Evolutionary conservation across 805 yeast species (phyloP).

Genomic region (Candida endomychidarum): DNA sequence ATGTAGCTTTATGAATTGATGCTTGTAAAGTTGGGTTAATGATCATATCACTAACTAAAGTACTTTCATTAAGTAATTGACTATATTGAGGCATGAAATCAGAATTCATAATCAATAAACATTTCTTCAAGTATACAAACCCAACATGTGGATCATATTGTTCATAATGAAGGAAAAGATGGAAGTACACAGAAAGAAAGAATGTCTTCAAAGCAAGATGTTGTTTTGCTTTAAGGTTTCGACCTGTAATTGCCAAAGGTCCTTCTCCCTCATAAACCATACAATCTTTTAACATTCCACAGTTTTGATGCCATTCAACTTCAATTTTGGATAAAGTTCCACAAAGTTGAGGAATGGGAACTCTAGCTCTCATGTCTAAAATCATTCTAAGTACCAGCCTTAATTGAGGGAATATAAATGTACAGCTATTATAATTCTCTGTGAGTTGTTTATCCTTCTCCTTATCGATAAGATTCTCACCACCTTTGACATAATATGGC

Average conservation of each 20-base stretch:
- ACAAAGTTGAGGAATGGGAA: slow-evolving; percentile 38
- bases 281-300: slow-evolving; percentile 26
- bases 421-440: neutral
- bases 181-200: slow-evolving; percentile 38
- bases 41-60: slow-evolving; percentile 35
- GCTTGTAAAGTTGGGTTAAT: slow-evolving; percentile 34
- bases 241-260: neutral
- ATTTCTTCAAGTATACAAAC: slow-evolving; percentile 36
- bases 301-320: slow-evolving; percentile 23
- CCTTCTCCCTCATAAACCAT: slow-evolving; percentile 3
- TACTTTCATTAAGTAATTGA: slow-evolving; percentile 25
- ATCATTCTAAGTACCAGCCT: slow-evolving; percentile 25
- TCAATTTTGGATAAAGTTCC: slow-evolving; percentile 37
- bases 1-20: slow-evolving; percentile 30
- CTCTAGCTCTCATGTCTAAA: slow-evolving; percentile 38
- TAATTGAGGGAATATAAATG: neutral
- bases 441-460: slow-evolving; percentile 31
- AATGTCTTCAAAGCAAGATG: slow-evolving; percentile 31
- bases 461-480: slow-evolving; percentile 31
- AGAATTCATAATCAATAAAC: slow-evolving; percentile 25
- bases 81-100: slow-evolving; percentile 35
- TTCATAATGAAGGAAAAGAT: slow-evolving; percentile 40
- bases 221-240: slow-evolving; percentile 18
- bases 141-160: slow-evolving; percentile 32
- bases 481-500: slow-evolving; percentile 36